Evolutionary conservation across 148 eudicot genomes (phyloP), one percentile per base, ranked within the genome.

Genomic region (Rhododendron ferrugineum): DNA sequence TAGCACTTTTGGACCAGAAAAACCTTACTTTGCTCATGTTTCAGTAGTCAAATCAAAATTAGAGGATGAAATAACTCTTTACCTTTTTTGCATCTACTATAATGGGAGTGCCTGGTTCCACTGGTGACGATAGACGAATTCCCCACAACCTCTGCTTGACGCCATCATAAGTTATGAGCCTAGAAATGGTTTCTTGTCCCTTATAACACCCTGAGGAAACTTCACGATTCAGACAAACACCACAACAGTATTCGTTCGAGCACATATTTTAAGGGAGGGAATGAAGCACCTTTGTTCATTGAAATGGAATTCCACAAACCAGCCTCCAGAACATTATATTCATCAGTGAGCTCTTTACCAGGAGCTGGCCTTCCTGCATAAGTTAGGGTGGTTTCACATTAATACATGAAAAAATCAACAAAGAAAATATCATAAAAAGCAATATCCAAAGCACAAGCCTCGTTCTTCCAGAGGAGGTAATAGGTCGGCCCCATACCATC

Each of bases 281-380:
- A 40, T 34, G 79, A 78, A 49, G 80, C 80, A 92, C 94, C 96
- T 93, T 93, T 93, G 87, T 91, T 89, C 52, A 88, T 50, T 86
- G 96, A 93, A 79, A 93, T 85, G 83, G 93, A 82, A 52, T 90
- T 92, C 96, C 93, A 91, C 75, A 93, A 91, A 87, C 93, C 92
- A 90, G 94, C 96, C 89, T 93, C 94, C 73, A 93, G 88, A 86
- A 93, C 96, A 88, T 93, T 93, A 86, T 86, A 93, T 66, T 93
- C 96, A 74, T 89, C 87, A 5, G 96, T 91, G 84, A 93, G 93
- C 89, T 93, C 96, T 85, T 90, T 92, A 42, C 92, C 94, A 73
- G 96, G 94, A 78, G 90, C 84, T 77, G 96, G 96, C 86, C 92
- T 92, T 89, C 96, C 96, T 93, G 94, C 86, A 87, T 54, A 84